phyloP scores from a whole-genome alignment of 2,329 filamentous ascomycete genomes.

The Paecilomyces fulvus region DNA sequence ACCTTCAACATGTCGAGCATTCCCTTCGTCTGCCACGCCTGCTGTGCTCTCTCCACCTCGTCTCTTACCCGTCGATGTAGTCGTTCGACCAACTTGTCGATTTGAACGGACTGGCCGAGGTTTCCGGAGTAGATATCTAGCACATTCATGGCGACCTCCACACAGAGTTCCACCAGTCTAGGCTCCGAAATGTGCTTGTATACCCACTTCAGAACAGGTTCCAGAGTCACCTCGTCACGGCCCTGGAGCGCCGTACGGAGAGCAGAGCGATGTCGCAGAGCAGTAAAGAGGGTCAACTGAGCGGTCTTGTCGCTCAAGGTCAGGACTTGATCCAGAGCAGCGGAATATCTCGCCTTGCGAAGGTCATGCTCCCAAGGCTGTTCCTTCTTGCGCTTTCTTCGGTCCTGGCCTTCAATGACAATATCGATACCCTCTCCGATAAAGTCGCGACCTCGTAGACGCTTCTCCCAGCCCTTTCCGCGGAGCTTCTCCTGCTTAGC shows the following conservation, averaged over 20 bases:
- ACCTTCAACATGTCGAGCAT: conserved; percentile 71
- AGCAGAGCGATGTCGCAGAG: conserved; percentile 79
- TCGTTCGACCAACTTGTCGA: conserved; percentile 61
- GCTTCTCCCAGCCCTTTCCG: conserved; percentile 53
- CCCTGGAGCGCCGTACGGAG: conserved; percentile 70
- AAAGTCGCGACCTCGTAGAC: conserved; percentile 64
- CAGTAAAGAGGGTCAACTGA: conserved; percentile 69
- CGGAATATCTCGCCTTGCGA: conserved; percentile 65
- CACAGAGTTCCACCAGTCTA: conserved; percentile 68
- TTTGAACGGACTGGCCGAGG: conserved; percentile 61
- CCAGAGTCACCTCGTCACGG: conserved; percentile 70
- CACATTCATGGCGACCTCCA: conserved; percentile 73
- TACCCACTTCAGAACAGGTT: conserved; percentile 78
- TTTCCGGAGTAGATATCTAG: conserved; percentile 83
- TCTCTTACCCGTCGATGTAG: conserved; percentile 63
- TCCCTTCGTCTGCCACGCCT: conserved; percentile 71
- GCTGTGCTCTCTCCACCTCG: conserved; percentile 75
- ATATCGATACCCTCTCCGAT: conserved; percentile 80
- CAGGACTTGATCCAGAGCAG: conserved; percentile 73
- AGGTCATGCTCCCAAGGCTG: conserved; percentile 74
- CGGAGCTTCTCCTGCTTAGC: conserved; percentile 60
- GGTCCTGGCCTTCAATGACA: conserved; percentile 64
- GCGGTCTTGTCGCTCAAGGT: conserved; percentile 50
- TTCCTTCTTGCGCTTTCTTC: conserved; percentile 55
- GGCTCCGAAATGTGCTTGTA: conserved; percentile 74